Conservation (phyloP, 768 basidiomycete species). For the Leucocoprinus leucothites region DNA sequence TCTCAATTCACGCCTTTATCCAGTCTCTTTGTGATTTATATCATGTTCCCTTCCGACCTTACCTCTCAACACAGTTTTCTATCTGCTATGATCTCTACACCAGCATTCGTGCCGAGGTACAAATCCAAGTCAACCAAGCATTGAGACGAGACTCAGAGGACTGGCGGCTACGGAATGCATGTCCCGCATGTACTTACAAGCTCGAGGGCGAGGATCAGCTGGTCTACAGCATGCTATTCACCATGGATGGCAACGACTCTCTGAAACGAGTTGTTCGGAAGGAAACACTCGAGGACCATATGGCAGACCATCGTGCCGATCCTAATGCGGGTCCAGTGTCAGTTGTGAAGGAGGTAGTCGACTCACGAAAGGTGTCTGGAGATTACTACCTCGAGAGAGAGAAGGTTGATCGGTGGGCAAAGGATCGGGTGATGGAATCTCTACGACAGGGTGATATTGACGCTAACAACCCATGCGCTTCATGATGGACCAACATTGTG, state of each 20-base stretch:
- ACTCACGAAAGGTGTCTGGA: background rate
- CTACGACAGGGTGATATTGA: background rate
- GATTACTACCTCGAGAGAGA: background rate
- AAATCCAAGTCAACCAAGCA: conserved; percentile 14
- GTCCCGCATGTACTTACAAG: conserved; percentile 18
- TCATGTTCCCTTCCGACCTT: conserved; percentile 14
- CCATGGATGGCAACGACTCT: conserved; percentile 28
- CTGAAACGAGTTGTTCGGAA: conserved; percentile 15
- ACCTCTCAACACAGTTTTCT: conserved; percentile 20
- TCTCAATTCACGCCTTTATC: conserved; percentile 24
- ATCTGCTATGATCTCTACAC: conserved; percentile 25
- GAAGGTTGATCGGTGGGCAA: background rate
- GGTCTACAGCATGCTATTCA: conserved; percentile 18
- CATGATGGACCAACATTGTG: conserved; percentile 22
- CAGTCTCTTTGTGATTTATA: conserved; percentile 28
- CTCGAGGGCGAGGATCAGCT: conserved; percentile 20
- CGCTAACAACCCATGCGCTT: conserved; percentile 16
- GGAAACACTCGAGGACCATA: background rate
- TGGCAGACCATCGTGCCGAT: background rate
- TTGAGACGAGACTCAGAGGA: conserved; percentile 23
- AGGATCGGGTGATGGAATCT: background rate
- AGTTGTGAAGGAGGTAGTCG: background rate
- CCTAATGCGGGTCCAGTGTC: background rate
- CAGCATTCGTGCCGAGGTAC: conserved; percentile 10
- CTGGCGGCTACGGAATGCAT: conserved; percentile 8